Percentiles rank a stretch among this genome's conserved stretches.
Conservation (phyloP, 2,329 filamentous ascomycete species). For the Teratosphaeria nubilosa region DNA sequence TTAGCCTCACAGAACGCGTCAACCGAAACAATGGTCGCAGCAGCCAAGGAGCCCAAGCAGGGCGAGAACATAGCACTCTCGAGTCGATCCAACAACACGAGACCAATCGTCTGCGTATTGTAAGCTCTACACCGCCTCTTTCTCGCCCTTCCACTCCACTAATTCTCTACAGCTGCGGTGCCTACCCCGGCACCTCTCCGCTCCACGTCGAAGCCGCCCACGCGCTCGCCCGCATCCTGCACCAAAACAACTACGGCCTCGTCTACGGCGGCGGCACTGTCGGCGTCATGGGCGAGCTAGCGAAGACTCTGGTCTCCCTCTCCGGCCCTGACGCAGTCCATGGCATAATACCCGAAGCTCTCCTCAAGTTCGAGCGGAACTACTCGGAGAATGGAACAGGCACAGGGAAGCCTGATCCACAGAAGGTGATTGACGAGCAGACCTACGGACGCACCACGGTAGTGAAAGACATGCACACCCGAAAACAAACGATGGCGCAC, state of each 20-base stretch:
- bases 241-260: conserved; percentile 65
- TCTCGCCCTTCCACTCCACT: neutral
- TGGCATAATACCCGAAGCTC: conserved; percentile 81
- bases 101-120: conserved; percentile 67
- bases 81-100: neutral
- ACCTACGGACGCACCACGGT: conserved; percentile 77
- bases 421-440: conserved; percentile 48
- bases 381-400: conserved; percentile 32
- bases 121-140: conserved; percentile 24
- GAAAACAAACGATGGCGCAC: conserved; percentile 87
- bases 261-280: conserved; percentile 84
- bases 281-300: conserved; percentile 90
- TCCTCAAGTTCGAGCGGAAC: conserved; percentile 66
- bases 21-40: neutral
- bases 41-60: neutral
- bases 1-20: neutral
- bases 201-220: conserved; percentile 65
- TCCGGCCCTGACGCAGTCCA: conserved; percentile 74
- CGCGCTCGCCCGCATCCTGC: conserved; percentile 59
- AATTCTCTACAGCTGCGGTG: neutral
- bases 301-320: conserved; percentile 73
- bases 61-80: conserved; percentile 2
- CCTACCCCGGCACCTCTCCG: conserved; percentile 51
- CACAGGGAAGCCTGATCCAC: conserved; percentile 32
- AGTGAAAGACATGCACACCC: conserved; percentile 90